Evolutionary conservation across 495 filamentous ascomycete genomes (phyloP).

Genomic region (Xylaria scruposa): DNA sequence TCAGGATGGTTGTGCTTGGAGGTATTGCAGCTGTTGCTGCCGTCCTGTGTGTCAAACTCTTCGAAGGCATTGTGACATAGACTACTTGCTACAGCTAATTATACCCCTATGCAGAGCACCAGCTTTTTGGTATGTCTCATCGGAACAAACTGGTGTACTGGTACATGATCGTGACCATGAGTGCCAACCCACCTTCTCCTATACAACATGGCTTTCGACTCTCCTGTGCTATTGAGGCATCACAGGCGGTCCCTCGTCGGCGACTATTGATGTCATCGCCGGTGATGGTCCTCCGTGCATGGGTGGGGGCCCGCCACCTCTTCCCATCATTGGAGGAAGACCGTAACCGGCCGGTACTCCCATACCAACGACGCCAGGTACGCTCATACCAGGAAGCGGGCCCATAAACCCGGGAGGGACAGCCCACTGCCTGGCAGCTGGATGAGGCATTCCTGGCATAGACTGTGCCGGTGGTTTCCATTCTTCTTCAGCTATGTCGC

Average conservation of each 20-base stretch:
- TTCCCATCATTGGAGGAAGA: conserved; percentile 18
- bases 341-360: conserved; percentile 19
- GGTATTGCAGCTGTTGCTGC: conserved; percentile 69
- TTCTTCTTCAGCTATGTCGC: conserved; percentile 20
- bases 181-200: not conserved
- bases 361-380: conserved; percentile 14
- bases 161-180: not conserved
- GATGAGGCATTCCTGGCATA: conserved; percentile 22
- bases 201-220: not conserved
- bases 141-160: not conserved
- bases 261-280: not conserved
- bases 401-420: conserved; percentile 18
- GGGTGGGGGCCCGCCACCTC: conserved; percentile 28
- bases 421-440: conserved; percentile 5
- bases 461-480: conserved; percentile 13
- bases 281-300: conserved; percentile 20
- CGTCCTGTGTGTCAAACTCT: conserved; percentile 67
- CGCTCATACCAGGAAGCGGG: not conserved
- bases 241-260: conserved; percentile 9
- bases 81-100: not conserved
- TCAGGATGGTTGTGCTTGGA: conserved; percentile 72
- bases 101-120: not conserved
- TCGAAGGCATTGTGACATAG: conserved; percentile 48
- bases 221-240: not conserved
- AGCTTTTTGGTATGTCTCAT: conserved; percentile 13